These are phyloP conservation scores for Exophiala calicioides DNA, from an alignment of 2,329 filamentous ascomycete genomes.

Conservation along the genomic window DNA sequence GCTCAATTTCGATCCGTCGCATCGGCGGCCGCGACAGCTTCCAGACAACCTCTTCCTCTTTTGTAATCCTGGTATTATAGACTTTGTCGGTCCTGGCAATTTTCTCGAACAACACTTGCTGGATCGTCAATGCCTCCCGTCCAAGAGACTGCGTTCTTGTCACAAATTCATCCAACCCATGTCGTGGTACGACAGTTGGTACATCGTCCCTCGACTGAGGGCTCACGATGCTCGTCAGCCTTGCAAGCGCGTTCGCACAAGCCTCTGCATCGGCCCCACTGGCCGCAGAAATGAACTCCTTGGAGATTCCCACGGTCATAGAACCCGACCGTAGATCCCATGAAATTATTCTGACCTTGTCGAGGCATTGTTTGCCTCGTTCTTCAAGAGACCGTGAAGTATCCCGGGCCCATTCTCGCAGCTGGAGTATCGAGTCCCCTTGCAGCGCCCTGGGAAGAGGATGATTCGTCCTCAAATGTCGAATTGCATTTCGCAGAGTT, in stretches of 20 bases:
- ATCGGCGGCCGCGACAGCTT: slow-evolving; percentile 23
- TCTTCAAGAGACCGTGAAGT: slow-evolving; percentile 5
- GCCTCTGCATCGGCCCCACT: slow-evolving; percentile 16
- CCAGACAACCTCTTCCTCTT: slow-evolving; percentile 4
- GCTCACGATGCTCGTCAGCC: slow-evolving; percentile 23
- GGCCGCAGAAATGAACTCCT: slow-evolving; percentile 5
- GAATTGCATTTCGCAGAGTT: slow-evolving; percentile 78
- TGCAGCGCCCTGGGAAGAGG: slow-evolving; percentile 70
- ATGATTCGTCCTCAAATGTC: slow-evolving; percentile 62
- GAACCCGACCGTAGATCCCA: slow-evolving; percentile 24
- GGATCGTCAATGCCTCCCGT: slow-evolving; percentile 6
- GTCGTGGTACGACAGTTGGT: slow-evolving; percentile 18
- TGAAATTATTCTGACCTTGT: slow-evolving; percentile 6
- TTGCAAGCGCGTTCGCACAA: slow-evolving; percentile 21
- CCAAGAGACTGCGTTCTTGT: slow-evolving; percentile 3
- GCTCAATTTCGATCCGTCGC: slow-evolving; percentile 15
- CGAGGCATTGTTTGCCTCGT: slow-evolving; percentile 11
- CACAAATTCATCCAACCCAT: slow-evolving; percentile 17
- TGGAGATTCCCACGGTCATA: slow-evolving; percentile 16
- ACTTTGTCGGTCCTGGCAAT: background rate
- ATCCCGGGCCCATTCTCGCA: slow-evolving; percentile 13
- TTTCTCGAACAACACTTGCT: slow-evolving; percentile 17
- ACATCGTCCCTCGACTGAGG: slow-evolving; percentile 17
- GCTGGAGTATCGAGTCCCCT: slow-evolving; percentile 16
- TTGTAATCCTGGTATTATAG: background rate